These are phyloP conservation scores for Rhodosporidiobolus sp. DNA, from an alignment of 768 basidiomycete genomes.

Conservation along the genomic window DNA sequence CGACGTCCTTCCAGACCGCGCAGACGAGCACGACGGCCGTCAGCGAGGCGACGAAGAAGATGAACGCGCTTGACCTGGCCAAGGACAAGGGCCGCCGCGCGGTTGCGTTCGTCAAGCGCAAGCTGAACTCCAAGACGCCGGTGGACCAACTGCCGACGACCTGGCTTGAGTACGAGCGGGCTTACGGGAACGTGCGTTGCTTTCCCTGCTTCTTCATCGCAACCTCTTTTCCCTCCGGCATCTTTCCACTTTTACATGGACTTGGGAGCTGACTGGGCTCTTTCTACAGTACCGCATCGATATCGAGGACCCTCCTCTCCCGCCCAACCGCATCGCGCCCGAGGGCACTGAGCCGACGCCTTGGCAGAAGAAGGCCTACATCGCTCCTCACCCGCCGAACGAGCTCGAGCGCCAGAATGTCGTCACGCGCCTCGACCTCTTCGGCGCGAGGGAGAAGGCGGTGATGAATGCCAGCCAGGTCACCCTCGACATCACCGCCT, in stretches of 20 bases:
- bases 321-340: constrained; percentile 2
- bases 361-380: constrained; percentile 9
- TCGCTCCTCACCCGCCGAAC: constrained; percentile 29
- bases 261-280: neutral
- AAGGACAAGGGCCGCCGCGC: constrained; percentile 8
- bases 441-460: constrained; percentile 27
- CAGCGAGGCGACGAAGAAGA: neutral
- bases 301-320: constrained; percentile 34
- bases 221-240: no score
- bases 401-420: constrained; percentile 36
- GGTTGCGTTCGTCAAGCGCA: constrained; percentile 13
- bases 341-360: constrained; percentile 17
- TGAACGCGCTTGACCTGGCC: constrained; percentile 8
- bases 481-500: constrained; percentile 7
- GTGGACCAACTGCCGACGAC: constrained; percentile 35
- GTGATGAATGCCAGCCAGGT: neutral
- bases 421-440: constrained; percentile 38
- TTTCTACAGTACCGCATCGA: constrained; percentile 32
- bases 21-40: neutral
- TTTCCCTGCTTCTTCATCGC: neutral
- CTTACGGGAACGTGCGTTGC: constrained; percentile 34
- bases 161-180: constrained; percentile 33
- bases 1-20: neutral
- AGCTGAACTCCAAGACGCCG: constrained; percentile 35
- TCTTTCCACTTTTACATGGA: no score